Evolutionary conservation across 75 land plant genomes (phyloP).

Genomic region (Gnetum montanum): DNA sequence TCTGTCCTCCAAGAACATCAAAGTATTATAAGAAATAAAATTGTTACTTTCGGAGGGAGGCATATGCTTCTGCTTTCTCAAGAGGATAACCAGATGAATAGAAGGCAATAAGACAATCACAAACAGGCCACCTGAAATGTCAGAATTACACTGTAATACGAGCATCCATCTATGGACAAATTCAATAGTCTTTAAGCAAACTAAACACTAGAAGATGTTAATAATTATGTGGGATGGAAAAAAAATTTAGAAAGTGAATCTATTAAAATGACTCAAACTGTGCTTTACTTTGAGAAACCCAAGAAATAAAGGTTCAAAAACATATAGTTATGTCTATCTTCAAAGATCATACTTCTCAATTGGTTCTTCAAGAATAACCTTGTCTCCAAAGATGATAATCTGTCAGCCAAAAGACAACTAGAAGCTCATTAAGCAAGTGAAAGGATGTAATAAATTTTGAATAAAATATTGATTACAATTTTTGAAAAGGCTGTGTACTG

Average conservation of each 20-base stretch:
- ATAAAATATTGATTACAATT: too few species aligned
- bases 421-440: neutral
- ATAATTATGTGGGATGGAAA: neutral
- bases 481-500: too few species aligned
- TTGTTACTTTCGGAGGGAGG: slow-evolving; percentile 85
- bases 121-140: slow-evolving; percentile 87
- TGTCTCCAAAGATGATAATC: slow-evolving; percentile 83
- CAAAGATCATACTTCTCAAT: slow-evolving; percentile 60
- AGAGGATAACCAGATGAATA: slow-evolving; percentile 95
- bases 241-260: neutral
- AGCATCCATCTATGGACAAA: neutral
- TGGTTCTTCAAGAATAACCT: slow-evolving; percentile 84
- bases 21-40: too few species aligned
- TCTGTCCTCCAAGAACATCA: too few species aligned
- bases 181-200: neutral
- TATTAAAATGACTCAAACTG: too few species aligned
- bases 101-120: slow-evolving; percentile 98
- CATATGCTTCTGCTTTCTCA: slow-evolving; percentile 87
- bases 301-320: too few species aligned
- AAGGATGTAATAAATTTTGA: neutral
- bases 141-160: neutral
- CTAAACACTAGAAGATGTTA: neutral
- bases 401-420: slow-evolving; percentile 23
- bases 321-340: neutral
- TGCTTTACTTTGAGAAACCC: too few species aligned